A percentile compares a stretch with the other conserved stretches of the same genome.
Evolutionary conservation across 1,284 basidiomycete species (phyloP).

Genomic region (Amylostereum areolatum): DNA sequence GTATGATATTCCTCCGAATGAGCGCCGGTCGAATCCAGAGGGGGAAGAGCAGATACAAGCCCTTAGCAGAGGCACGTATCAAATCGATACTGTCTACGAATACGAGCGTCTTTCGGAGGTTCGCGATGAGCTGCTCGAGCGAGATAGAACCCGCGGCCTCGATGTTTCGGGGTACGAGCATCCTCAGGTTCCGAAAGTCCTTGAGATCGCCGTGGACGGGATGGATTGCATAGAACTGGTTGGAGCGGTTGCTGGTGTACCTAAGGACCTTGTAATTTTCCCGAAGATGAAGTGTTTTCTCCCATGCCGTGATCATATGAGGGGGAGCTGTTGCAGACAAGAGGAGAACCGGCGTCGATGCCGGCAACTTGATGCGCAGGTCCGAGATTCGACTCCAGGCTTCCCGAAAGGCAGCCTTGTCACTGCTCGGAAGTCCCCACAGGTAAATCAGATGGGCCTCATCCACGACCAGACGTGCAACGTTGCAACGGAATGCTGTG

Average conservation of each 20-base stretch:
- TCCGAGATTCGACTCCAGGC: neutral
- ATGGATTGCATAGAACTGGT: neutral
- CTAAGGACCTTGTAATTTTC: too few relatives aligned
- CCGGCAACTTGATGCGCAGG: too few relatives aligned
- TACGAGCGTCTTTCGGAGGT: neutral
- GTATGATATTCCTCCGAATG: neutral
- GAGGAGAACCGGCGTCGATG: too few relatives aligned
- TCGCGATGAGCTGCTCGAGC: neutral
- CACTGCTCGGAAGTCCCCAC: neutral
- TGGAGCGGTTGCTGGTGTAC: too few relatives aligned
- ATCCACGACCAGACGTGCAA: neutral
- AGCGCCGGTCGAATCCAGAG: neutral
- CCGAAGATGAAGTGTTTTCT: too few relatives aligned
- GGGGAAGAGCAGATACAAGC: neutral
- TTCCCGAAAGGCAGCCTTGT: neutral
- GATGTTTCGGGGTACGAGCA: neutral
- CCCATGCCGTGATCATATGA: too few relatives aligned
- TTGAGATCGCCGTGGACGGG: neutral
- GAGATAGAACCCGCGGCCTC: neutral
- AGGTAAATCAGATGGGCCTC: neutral
- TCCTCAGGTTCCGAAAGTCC: neutral
- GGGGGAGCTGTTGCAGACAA: too few relatives aligned
- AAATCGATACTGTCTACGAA: neutral
- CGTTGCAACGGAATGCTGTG: too few relatives aligned
- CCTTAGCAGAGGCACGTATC: neutral